A percentile compares a stretch with the other conserved stretches of the same genome.
Evolutionary conservation across 805 yeast genomes (phyloP).

Genomic region (Huiozyma sinensis): DNA sequence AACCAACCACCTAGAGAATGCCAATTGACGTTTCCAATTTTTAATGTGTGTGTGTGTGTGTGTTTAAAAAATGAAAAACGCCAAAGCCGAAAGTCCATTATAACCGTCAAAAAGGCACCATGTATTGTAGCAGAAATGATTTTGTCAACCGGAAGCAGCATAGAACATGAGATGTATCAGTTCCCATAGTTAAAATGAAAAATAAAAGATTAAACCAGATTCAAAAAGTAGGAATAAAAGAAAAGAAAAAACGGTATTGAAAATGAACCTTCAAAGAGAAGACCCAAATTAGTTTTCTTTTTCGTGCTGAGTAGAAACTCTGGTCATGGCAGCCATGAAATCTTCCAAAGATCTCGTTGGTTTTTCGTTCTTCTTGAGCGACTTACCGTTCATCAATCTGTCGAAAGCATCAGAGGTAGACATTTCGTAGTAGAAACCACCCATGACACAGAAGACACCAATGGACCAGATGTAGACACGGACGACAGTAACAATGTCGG

Average conservation of each 20-base stretch:
- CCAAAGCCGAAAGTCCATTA: background rate
- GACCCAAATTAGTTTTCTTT: slow-evolving; percentile 44
- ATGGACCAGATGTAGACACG: slow-evolving; percentile 93
- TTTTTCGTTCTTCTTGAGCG: slow-evolving; percentile 39
- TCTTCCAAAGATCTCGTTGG: slow-evolving; percentile 68
- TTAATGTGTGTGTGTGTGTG: slow-evolving; percentile 2
- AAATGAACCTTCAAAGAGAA: background rate
- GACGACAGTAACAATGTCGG: slow-evolving; percentile 88
- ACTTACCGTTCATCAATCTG: slow-evolving; percentile 75
- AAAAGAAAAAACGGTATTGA: background rate
- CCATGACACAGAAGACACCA: slow-evolving; percentile 93
- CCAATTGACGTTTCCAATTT: background rate
- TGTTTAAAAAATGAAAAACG: background rate
- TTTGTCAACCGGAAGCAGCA: no score
- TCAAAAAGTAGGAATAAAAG: background rate
- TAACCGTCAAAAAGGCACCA: background rate
- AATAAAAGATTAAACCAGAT: slow-evolving; percentile 2
- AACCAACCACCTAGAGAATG: no score
- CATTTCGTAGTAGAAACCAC: slow-evolving; percentile 95
- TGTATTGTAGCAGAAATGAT: no score
- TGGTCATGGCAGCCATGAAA: slow-evolving; percentile 76
- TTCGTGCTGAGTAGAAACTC: slow-evolving; percentile 86
- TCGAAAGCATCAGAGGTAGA: slow-evolving; percentile 70
- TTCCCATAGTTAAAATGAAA: slow-evolving; percentile 7
- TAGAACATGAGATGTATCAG: slow-evolving; percentile 7